Base-by-base conservation (phyloP, 805 yeast species). In the Starmerella bombi region DNA sequence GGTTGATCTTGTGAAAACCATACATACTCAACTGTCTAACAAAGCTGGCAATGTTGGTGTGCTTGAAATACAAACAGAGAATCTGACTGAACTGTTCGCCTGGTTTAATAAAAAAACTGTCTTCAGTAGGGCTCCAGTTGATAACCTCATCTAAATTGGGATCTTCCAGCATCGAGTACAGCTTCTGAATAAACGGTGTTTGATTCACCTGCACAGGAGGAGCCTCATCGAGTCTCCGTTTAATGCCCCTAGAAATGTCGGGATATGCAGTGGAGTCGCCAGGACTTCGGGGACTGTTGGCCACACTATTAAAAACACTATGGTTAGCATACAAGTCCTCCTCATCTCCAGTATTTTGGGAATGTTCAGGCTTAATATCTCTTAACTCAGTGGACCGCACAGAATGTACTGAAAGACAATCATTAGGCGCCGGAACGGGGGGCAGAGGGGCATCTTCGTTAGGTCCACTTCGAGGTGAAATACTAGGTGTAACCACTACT, bases 1-100 rank as follows among this genome's bases (percentile, higher is more conserved):
- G 50, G 38, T 39, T 41, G 32, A 64, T 64, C 62, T 86, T 85
- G 60, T 86, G 95, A 64, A 86, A 85, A 1, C 95, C 95, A 58
- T 85, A 85, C 96, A 86, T 88, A 64, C 88, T 94, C 34, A 86
- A 65, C 61, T 88, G 96, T 35, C 96, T 73, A 27, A 88, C 94
- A 64, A 88, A 88, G 45, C 88, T 77, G 19, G 94, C 84, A 22
- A 86, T 84, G 56, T 88, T 88, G 3, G 93, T 93, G 62, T 86
- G 96, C 58, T 88, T 88, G 67, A 88, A 86, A 58, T 81, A 85
- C 35, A 67, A 42, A 66, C 69, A 60, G 43, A 79, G 62, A 25
- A 79, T 86, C 55, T 77, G 76, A 40, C 88, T 74, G 54, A 91
- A 86, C 57, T 79, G 86, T 58, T 86, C 94, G 37, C 80, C 78